These are phyloP conservation scores for Erodium maritimum DNA, from an alignment of 345 rosid species.

Conservation along the genomic window DNA sequence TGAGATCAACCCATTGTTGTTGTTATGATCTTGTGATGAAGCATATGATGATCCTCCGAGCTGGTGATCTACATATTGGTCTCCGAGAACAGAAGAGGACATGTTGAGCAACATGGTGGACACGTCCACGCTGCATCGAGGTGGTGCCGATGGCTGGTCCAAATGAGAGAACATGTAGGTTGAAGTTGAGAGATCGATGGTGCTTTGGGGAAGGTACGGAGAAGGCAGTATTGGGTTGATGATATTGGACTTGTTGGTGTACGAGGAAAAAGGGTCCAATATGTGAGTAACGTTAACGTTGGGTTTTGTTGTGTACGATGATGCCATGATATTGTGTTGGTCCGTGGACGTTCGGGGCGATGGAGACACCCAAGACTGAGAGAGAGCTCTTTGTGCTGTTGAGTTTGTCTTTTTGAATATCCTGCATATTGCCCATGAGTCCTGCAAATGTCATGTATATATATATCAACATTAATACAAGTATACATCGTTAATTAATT, in stretches of 20 bases:
- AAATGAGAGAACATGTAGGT: slow-evolving; percentile 11
- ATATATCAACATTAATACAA: background rate
- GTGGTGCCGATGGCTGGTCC: background rate
- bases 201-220: background rate
- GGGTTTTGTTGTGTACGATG: background rate
- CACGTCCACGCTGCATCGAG: slow-evolving; percentile 10
- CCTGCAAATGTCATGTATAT: slow-evolving; percentile 25
- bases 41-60: slow-evolving; percentile 1
- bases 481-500: too few relatives aligned
- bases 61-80: too few relatives aligned
- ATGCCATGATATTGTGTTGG: background rate
- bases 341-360: too few relatives aligned
- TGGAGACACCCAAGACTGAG: slow-evolving; percentile 7
- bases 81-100: slow-evolving; percentile 44
- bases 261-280: background rate
- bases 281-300: background rate
- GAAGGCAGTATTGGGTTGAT: background rate
- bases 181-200: background rate
- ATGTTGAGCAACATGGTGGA: slow-evolving; percentile 41
- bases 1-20: background rate
- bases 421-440: slow-evolving; percentile 92
- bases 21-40: background rate
- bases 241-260: background rate
- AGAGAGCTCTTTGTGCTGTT: slow-evolving; percentile 49
- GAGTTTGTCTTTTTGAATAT: slow-evolving; percentile 81